Conservation (phyloP, 352 stramenopile species). For the Phytophthora citrophthora region DNA sequence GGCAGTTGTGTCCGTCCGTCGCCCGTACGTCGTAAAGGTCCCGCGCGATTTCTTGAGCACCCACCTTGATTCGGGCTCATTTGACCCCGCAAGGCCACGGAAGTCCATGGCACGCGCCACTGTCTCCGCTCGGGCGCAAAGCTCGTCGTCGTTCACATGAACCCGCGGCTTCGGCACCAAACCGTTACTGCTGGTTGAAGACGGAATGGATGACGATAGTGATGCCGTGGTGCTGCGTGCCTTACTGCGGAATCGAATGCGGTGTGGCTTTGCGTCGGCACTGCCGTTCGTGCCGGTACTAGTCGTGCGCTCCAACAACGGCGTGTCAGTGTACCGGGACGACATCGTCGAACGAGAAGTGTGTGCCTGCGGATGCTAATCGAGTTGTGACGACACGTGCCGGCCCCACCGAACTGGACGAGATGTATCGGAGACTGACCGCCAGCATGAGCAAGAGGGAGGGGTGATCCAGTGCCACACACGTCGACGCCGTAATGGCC, state of each 20-base stretch:
- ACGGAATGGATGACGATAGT: conserved; percentile 15
- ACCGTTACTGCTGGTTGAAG: conserved; percentile 6
- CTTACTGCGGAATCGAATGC: conserved; percentile 23
- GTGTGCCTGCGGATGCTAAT: conserved; percentile 3
- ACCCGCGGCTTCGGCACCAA: conserved; percentile 29
- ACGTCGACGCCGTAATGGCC: neutral
- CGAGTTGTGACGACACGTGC: conserved; percentile 12
- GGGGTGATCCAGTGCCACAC: conserved; percentile 7
- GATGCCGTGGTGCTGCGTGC: conserved; percentile 14
- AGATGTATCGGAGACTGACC: neutral
- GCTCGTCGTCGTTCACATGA: conserved; percentile 36
- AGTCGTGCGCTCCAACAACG: conserved; percentile 16
- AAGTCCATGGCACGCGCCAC: conserved; percentile 33
- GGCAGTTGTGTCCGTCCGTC: neutral
- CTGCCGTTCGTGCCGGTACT: neutral
- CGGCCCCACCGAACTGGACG: conserved; percentile 5
- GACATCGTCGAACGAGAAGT: conserved; percentile 7
- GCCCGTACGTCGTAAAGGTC: conserved; percentile 30
- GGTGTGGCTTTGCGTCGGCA: conserved; percentile 3
- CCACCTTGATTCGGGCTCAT: conserved; percentile 18
- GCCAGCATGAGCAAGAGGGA: conserved; percentile 5
- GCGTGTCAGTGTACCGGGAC: conserved; percentile 13
- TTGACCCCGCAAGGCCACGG: conserved; percentile 17
- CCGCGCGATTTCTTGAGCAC: conserved; percentile 26
- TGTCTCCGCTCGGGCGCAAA: conserved; percentile 31